Base-by-base conservation (phyloP, 2,329 filamentous ascomycete species). In the Sporothrix curviconia region DNA sequence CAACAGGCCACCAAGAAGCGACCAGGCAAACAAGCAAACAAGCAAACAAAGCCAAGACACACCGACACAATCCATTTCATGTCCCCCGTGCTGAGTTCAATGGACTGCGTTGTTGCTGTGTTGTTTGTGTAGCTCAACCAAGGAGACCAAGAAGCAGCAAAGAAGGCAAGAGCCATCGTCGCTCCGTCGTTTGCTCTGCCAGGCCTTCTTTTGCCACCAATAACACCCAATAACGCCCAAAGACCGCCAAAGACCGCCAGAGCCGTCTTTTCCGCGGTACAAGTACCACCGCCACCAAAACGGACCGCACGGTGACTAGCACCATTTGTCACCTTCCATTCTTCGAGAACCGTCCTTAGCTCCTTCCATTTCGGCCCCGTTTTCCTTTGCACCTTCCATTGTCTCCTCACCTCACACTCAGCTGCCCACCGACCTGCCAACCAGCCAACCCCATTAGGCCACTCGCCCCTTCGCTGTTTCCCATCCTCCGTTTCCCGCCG, bases 291-390 rank as follows among this genome's bases (percentile, higher is more conserved):
- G 40, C 40, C 52, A 46, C 40, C 19, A 37, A 44, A 55, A n/a
- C 50, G 36, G 17, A 17, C n/a, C 22, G 36, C n/a, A n/a, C n/a
- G 22, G 22, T 40, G 25, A 40, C 30, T 9, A n/a, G 22, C 36
- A 19, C 9, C 15, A 54, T 54, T 43, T 43, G 51, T 54, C 25
- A 43, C 51, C 32, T 32, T 54, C 36, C 42, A 39, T 51, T 40
- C 22, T 19, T 43, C 28, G 28, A 55, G 52, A 46, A 46, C 43
- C 42, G 42, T 43, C 12, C 40, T 36, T 37, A 39, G 39, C 52
- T 17, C 42, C 28, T 55, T 55, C 40, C 30, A 15, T 24, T 36
- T 22, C 40, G 28, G 52, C n/a, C 52, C 39, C 22, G 19, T n/a
- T n/a, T n/a, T n/a, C n/a, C n/a, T n/a, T n/a, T n/a, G n/a, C n/a